A percentile compares a stretch with the other conserved stretches of the same genome.
phyloP scores from a whole-genome alignment of 306 rosid species.

The Ormosia emarginata region DNA sequence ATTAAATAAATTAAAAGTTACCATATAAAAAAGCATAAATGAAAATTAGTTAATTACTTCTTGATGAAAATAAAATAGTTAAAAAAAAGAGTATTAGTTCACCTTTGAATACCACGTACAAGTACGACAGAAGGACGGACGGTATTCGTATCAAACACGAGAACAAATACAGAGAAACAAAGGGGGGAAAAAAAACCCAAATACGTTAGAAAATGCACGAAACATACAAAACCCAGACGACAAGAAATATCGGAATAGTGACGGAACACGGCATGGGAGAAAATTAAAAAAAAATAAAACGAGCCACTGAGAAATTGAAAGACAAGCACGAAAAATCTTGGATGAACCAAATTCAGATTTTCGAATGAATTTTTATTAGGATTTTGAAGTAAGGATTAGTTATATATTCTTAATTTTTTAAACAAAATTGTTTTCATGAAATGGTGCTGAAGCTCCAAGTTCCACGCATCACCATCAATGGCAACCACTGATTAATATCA shows the following conservation, averaged over 20 bases:
- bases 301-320: not conserved
- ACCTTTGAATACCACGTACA: not conserved
- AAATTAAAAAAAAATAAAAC: not conserved
- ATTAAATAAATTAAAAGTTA: not conserved
- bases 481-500: slow-evolving; percentile 6
- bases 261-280: too few species aligned
- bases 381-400: not conserved
- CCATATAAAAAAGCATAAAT: not conserved
- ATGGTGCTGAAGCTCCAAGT: slow-evolving; percentile 5
- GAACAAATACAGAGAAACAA: not conserved
- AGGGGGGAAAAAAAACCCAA: too few species aligned
- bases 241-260: not conserved
- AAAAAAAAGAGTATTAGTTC: not conserved
- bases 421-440: not conserved
- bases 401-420: not conserved
- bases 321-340: not conserved
- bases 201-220: not conserved
- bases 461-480: slow-evolving; percentile 1
- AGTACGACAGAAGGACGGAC: not conserved
- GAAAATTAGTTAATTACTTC: too few species aligned
- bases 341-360: not conserved
- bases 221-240: not conserved
- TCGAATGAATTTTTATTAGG: not conserved
- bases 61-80: too few species aligned
- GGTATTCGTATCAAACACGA: not conserved